Evolutionary conservation across 169 alveolate genomes (phyloP), one percentile per base, ranked within the genome.

Genomic region (Cryptosporidium meleagridis): DNA sequence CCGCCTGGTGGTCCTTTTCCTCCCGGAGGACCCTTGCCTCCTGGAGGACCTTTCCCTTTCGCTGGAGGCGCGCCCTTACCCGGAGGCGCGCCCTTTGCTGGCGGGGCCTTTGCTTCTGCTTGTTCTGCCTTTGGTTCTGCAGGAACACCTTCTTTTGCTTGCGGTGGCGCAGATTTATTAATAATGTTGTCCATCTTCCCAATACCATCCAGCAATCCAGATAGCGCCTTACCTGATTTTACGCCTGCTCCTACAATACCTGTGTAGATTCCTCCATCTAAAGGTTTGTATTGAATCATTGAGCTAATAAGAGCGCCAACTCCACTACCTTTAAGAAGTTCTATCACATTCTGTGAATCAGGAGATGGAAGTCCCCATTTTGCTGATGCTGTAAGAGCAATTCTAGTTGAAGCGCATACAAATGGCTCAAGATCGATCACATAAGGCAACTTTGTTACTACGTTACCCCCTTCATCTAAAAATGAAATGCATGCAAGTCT

Each of bases 1-100:
- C 92, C 92, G 14, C 87, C 91, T 52, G 91, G 91, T 69, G 92
- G 86, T 69, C 93, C 91, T 55, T 94, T 92, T 35, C 91, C 87
- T 12, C 89, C 89, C 6, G 91, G 87, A 67, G 93, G 69, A 39
- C 69, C 70, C 61, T 75, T 85, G 8, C 92, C 93, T 31, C 71
- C 65, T 39, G 87, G 87, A 8, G 87, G 87, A 0, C 87, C 87
- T 31, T 65, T 80, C 8, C 87, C 87, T 10, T 10, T 26, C 33
- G 70, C 73, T 44, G 59, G 68, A n/a, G 58, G 75, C 70, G 85
- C 55, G 45, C 85, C 87, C 55, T 65, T 61, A 58, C 84, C 94
- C 12, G 86, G 55, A 59, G 80, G 91, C 84, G 75, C 35, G 35
- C 35, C 91, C 58, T 45, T 26, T 1, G 37, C n/a, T 69, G 41